Base-by-base conservation (phyloP, 2,329 filamentous ascomycete genomes). In the Colletotrichum noveboracense region DNA sequence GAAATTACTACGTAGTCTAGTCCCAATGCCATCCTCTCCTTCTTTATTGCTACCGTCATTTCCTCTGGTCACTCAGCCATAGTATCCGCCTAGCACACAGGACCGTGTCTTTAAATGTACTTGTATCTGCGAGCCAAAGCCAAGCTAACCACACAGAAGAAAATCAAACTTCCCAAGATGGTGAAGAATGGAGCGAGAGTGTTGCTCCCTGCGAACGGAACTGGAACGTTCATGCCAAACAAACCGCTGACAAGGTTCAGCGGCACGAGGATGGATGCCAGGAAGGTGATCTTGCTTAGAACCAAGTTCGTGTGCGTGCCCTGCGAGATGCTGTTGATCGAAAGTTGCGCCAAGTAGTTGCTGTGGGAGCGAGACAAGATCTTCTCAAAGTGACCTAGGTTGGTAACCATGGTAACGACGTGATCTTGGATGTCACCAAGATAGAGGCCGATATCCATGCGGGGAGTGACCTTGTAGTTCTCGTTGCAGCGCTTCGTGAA, bases 401-500 rank as follows among this genome's bases (percentile, higher is more conserved):
- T 99, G 79, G 95, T 97, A 91, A 98, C 98, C 96, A 98, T 98
- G 61, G 97, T 99, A 75, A 99, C 95, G 69, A 99, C 96, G 90
- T 99, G 97, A 86, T 99, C 97, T 85, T 99, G 97, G 78, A 99
- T 98, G 86, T 99, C 97, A 81, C 95, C 95, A 43, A 99, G 91
- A 83, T 99, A 99, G 81, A 99, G 91, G 26, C 96, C 97, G 78
- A 99, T 98, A 82, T 99, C 97, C 87, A 97, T 97, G 64, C 96
- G 94, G 8, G 97, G 97, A 2, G 97, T 98, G 68, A 98, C 94
- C 78, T 95, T 94, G 88, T 98, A 98, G 78, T 98, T 95, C 82
- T 98, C 96, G 83, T 98, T 99, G 91, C 97, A 99, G 67, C 97
- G 95, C 88, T 99, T 99, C 68, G 97, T 97, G 82, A 99, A 99